These are phyloP conservation scores for Umbilicus rupestris DNA, from an alignment of 164 flowering plant species.

Conservation along the genomic window DNA sequence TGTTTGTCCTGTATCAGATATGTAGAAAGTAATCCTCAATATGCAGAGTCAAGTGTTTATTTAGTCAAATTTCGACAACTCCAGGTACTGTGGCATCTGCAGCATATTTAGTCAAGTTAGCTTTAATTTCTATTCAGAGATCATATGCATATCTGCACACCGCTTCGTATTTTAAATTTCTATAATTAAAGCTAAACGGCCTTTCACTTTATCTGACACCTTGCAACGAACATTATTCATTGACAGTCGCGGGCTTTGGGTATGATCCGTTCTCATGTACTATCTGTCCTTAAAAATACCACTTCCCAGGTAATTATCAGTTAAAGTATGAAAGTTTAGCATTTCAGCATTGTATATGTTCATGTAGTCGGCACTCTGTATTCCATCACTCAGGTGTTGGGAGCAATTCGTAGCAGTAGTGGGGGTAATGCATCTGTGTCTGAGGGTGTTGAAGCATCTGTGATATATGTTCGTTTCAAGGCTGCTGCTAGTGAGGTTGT, in stretches of 20 bases:
- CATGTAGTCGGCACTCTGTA: background rate
- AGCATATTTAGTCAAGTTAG: background rate
- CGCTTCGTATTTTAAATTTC: background rate
- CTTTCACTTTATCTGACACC: slow-evolving; percentile 3
- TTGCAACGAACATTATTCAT: background rate
- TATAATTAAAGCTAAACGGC: background rate
- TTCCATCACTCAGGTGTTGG: slow-evolving; percentile 52
- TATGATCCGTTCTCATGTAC: slow-evolving; percentile 85
- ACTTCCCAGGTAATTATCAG: slow-evolving; percentile 63
- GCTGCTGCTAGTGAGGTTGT: slow-evolving; percentile 93
- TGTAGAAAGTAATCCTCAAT: slow-evolving; percentile 90
- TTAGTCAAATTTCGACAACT: slow-evolving; percentile 88
- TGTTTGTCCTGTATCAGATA: slow-evolving; percentile 35
- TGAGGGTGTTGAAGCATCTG: slow-evolving; percentile 90
- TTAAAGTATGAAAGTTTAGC: background rate
- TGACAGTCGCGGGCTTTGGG: slow-evolving; percentile 86
- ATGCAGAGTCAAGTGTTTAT: slow-evolving; percentile 93
- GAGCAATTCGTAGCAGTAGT: slow-evolving; percentile 49
- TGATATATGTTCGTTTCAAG: slow-evolving; percentile 88
- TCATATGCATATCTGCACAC: background rate
- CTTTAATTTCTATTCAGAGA: background rate
- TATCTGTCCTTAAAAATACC: slow-evolving; percentile 71
- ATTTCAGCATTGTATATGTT: background rate
- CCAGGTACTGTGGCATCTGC: slow-evolving; percentile 42
- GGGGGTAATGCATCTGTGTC: slow-evolving; percentile 53